Percentiles rank a stretch among this genome's conserved stretches.
Conservation (phyloP, 2,329 filamentous ascomycete genomes). For the Venturia pyrina region DNA sequence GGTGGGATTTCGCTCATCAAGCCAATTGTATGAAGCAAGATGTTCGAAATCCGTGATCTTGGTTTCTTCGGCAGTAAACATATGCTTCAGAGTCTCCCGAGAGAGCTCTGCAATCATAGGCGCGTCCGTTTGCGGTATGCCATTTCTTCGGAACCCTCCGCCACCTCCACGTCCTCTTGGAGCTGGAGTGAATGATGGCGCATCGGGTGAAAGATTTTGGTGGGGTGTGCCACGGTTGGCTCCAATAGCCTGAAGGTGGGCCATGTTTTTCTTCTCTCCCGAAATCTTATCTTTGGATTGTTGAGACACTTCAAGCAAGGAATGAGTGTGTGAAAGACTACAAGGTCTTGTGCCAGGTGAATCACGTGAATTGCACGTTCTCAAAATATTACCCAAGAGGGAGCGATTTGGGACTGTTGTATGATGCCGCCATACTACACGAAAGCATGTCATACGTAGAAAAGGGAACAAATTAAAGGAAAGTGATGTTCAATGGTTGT, state of each 20-base stretch:
- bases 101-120: neutral
- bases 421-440: neutral
- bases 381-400: neutral
- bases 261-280: neutral
- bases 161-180: neutral
- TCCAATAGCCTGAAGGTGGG: neutral
- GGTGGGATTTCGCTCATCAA: conserved; percentile 6
- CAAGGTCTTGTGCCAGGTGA: neutral
- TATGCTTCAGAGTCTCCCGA: neutral
- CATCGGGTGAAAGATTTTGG: too few relatives aligned
- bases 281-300: neutral
- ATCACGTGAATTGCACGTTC: neutral
- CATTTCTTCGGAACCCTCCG: neutral
- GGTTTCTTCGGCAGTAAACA: neutral
- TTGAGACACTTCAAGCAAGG: neutral
- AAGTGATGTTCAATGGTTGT: too few relatives aligned
- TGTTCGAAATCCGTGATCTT: conserved; percentile 11
- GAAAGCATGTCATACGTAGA: neutral
- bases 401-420: neutral
- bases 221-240: neutral
- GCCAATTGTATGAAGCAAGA: conserved; percentile 12
- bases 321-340: neutral
- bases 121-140: neutral
- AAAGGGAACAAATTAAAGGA: neutral
- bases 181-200: neutral